These are phyloP conservation scores for Xanthoparmelia taractica DNA, from an alignment of 495 filamentous ascomycete genomes.

Conservation along the genomic window DNA sequence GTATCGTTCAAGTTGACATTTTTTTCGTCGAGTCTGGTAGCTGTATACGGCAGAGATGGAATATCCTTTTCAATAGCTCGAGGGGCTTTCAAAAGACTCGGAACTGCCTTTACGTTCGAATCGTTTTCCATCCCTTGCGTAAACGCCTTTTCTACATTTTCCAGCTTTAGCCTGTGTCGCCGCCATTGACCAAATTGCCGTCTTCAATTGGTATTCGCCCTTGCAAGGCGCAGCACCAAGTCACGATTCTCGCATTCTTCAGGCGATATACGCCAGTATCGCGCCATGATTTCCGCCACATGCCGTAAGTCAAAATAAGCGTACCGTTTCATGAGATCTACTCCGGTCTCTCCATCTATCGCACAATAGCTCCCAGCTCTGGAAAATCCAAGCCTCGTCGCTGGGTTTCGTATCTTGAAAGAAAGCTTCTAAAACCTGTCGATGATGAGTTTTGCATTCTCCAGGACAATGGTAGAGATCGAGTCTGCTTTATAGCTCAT, in stretches of 20 bases:
- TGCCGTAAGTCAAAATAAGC: slow-evolving; percentile 17
- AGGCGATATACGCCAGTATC: not conserved
- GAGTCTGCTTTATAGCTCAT: slow-evolving; percentile 2
- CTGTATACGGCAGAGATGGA: no score
- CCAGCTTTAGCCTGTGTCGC: slow-evolving; percentile 24
- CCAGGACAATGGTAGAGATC: slow-evolving; percentile 13
- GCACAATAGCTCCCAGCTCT: slow-evolving; percentile 16
- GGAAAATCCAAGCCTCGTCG: slow-evolving; percentile 20
- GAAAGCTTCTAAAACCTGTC: slow-evolving; percentile 26
- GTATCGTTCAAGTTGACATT: no score
- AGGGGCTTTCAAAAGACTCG: no score
- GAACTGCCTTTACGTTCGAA: no score
- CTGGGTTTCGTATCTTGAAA: slow-evolving; percentile 26
- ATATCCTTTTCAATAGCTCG: no score
- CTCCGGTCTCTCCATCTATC: slow-evolving; percentile 21
- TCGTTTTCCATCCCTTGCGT: no score
- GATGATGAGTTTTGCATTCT: slow-evolving; percentile 19
- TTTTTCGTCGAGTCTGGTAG: no score
- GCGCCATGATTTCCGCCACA: slow-evolving; percentile 17
- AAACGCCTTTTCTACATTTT: not conserved
- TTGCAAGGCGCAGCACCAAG: slow-evolving; percentile 24
- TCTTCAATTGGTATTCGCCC: slow-evolving; percentile 23
- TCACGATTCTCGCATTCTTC: slow-evolving; percentile 13
- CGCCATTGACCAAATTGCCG: slow-evolving; percentile 30
- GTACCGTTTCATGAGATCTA: slow-evolving; percentile 20